Percentiles rank a stretch among this genome's conserved stretches.
Evolutionary conservation across 2,329 filamentous ascomycete species (phyloP).

Genomic region (Bipolaris bicolor): DNA sequence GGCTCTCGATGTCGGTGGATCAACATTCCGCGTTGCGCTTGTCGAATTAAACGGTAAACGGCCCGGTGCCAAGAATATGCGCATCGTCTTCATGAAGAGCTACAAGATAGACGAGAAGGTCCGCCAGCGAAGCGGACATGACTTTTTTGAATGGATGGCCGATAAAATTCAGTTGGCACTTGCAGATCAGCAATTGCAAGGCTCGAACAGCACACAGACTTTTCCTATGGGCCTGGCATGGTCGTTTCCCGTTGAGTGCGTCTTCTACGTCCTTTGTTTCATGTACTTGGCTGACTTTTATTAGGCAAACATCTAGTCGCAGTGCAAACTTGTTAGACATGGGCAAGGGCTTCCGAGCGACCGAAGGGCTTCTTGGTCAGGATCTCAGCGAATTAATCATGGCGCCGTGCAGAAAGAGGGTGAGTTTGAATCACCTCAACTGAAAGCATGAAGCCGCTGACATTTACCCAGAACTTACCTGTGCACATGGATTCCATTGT

Average conservation of each 20-base stretch:
- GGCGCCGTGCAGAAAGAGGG: constrained; percentile 60
- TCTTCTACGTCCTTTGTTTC: constrained; percentile 1
- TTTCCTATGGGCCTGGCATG: constrained; percentile 68
- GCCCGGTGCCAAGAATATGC: constrained; percentile 55
- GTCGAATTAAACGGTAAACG: constrained; percentile 61
- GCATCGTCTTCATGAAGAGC: constrained; percentile 61
- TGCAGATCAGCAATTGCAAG: constrained; percentile 47
- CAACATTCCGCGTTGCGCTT: constrained; percentile 67
- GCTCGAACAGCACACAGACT: constrained; percentile 46
- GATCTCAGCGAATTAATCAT: constrained; percentile 67
- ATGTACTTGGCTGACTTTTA: constrained; percentile 20
- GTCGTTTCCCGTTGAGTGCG: constrained; percentile 68
- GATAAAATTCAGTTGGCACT: constrained; percentile 63
- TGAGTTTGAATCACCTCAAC: constrained; percentile 28
- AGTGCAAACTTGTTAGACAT: constrained; percentile 65
- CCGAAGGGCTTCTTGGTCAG: constrained; percentile 63
- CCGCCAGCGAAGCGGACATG: constrained; percentile 60
- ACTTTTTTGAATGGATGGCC: constrained; percentile 73
- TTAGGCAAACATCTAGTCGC: constrained; percentile 63
- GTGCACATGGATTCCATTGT: constrained; percentile 67
- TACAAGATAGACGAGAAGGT: constrained; percentile 64
- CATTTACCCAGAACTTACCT: constrained; percentile 53
- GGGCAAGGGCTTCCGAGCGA: constrained; percentile 70
- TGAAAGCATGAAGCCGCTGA: constrained; percentile 22
- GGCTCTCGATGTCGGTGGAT: constrained; percentile 70